Base-by-base conservation (phyloP, 352 stramenopile genomes). In the Globisporangium echinulatum region DNA sequence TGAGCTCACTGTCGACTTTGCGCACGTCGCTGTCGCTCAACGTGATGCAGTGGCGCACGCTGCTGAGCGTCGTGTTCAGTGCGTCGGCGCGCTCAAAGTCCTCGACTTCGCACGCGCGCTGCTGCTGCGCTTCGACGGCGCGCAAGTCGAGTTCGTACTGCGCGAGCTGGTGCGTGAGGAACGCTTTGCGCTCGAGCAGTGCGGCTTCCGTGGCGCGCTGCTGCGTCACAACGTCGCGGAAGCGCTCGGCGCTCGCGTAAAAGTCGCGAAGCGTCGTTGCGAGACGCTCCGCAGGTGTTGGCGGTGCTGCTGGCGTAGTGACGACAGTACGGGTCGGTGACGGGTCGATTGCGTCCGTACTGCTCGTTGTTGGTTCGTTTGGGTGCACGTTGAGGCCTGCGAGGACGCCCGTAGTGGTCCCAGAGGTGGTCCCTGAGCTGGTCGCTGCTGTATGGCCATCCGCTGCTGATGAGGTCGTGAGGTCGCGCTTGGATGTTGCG, bases 11-110 rank as follows among this genome's bases (percentile, higher is more conserved):
- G n/a, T 92, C 82, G 15, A 86, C 63, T 50, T 94, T 91, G 39
- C 82, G 75, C 10, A 90, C 70, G 49, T 92, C 85, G 52, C 81
- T 94, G 59, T 92, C 77, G 7, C 77, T 85, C 6, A 92, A 69
- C 14, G 84, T 90, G 48, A 92, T 90, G 49, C 80, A 83, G 60
- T 94, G 85, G 8, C 80, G 77, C 37, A 92, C 77, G 42, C 80
- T 92, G 70, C 87, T 88, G 59, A 94, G 88, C 6, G 77, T 88
- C 11, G 75, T 67, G 62, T 94, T 92, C 6, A 94, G 65, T 5
- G 85, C 77, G 52, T 94, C 85, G 0, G 85, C 85, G 42, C 85
- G 87, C 51, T 94, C 85, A 54, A 94, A 94, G 69, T 94, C 85
- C 53, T 94, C 85, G 38, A 90, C 72, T 58, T 91, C 81, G 46